Conservation (phyloP, 768 basidiomycete genomes). For the Hypholoma sublateritium region DNA sequence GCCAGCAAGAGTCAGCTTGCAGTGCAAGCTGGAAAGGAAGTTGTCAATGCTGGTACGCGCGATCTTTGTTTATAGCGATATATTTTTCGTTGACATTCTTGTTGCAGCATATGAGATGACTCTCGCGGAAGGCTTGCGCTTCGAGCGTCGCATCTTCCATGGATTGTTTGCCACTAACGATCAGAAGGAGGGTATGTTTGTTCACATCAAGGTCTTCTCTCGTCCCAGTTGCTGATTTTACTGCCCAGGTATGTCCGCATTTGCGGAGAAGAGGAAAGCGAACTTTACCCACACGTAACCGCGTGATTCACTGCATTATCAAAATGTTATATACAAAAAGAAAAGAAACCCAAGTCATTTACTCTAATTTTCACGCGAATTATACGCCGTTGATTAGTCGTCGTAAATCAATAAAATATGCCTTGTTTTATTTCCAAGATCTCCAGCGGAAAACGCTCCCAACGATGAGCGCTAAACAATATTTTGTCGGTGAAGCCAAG, state of each 20-base stretch:
- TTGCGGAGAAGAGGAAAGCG: constrained; percentile 90
- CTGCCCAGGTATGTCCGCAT: constrained; percentile 86
- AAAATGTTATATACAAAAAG: not conserved
- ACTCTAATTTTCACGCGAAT: no score
- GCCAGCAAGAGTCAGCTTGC: constrained; percentile 82
- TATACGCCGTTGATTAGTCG: no score
- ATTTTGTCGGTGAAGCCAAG: not conserved
- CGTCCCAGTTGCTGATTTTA: constrained; percentile 7
- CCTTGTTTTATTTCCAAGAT: constrained; percentile 11
- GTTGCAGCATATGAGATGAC: constrained; percentile 72
- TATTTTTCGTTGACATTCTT: not conserved
- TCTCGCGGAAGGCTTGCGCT: constrained; percentile 78
- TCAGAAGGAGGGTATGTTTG: constrained; percentile 84
- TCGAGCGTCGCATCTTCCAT: constrained; percentile 91
- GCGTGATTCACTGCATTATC: not conserved
- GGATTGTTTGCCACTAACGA: constrained; percentile 89
- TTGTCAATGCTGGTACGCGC: constrained; percentile 78
- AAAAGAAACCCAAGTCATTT: no score
- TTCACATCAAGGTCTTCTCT: not conserved
- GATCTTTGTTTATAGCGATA: not conserved
- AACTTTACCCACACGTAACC: constrained; percentile 65
- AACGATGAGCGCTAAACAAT: constrained; percentile 30
- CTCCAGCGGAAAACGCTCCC: constrained; percentile 42
- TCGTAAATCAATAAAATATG: not conserved
- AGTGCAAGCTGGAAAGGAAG: constrained; percentile 89